Evolutionary conservation across 1,284 basidiomycete genomes (phyloP), one percentile per base, ranked within the genome.

Genomic region (Austroboletus novae-zelandiae): DNA sequence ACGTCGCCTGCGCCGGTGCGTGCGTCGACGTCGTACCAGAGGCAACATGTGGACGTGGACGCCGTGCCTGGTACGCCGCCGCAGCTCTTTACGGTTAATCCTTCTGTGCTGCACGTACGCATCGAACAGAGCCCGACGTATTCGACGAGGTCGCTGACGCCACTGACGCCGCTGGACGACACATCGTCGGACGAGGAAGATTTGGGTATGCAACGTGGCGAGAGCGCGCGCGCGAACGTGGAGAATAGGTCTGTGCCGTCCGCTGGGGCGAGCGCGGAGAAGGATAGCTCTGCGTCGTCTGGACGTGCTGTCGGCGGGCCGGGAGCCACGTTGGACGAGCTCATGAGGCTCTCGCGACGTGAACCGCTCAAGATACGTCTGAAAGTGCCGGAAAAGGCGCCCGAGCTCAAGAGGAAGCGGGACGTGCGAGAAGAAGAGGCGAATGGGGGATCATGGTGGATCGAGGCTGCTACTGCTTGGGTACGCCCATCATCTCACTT

Each of bases 331-430:
- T 3, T 66, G 42, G 42, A 46, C 0, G 55, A 69, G 32, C 41
- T 65, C 2, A 23, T 18, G 14, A 15, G 11, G 6, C 1, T 43
- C 18, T 62, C 67, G 13, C 52, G 54, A 39, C 51, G 55, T 15
- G 34, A 31, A 1, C 47, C 53, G 17, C 25, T 49, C 3, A 57
- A 35, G 45, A 54, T 53, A n/a, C 30, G 14, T 4, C 11, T 56
- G 5, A 54, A 23, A 27, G 4, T 54, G 15, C 51, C 60, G 6
- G 51, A 31, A 10, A 13, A 23, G 4, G 20, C 45, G 43, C 49
- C 35, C 7, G 29, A 44, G 2, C 9, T 43, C 51, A 68, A 65
- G 44, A 45, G 65, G 48, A 66, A 63, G 29, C 40, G 53, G 20
- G 27, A 30, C 40, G 27, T n/a, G 30, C 31, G 27, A 3, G 47